phyloP scores from a whole-genome alignment of 192 early-diverging fungal genomes.

The Dissophora globulifera region DNA sequence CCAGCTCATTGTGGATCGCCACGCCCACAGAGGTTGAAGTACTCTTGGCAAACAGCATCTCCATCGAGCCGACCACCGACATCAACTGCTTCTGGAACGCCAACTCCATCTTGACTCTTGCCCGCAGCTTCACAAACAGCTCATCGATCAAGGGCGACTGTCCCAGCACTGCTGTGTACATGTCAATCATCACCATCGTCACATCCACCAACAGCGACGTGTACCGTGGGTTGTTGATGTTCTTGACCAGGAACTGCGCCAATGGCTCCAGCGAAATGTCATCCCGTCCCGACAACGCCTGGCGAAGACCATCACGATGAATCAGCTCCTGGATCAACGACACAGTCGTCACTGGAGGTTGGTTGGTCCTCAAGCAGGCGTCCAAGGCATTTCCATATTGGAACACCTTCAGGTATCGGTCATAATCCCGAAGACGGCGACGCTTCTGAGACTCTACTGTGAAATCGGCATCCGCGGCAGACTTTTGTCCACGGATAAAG shows the following conservation, averaged over 20 bases:
- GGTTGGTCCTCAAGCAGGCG: constrained; percentile 76
- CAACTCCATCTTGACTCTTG: constrained; percentile 84
- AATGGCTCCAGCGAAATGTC: constrained; percentile 89
- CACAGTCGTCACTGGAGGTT: constrained; percentile 69
- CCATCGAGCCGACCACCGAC: constrained; percentile 86
- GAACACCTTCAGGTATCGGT: constrained; percentile 85
- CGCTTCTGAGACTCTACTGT: constrained; percentile 75
- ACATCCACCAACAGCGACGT: constrained; percentile 83
- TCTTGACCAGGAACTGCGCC: constrained; percentile 80
- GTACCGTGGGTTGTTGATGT: constrained; percentile 86
- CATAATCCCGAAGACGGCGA: constrained; percentile 78
- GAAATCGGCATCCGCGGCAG: constrained; percentile 70
- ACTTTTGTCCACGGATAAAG: constrained; percentile 72
- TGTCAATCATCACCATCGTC: constrained; percentile 79
- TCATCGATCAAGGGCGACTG: constrained; percentile 87
- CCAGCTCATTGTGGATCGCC: constrained; percentile 41
- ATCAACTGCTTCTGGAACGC: constrained; percentile 79
- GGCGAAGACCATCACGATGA: constrained; percentile 81
- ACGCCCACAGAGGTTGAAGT: constrained; percentile 41
- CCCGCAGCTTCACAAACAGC: constrained; percentile 70
- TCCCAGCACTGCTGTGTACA: constrained; percentile 83
- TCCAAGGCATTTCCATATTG: constrained; percentile 92
- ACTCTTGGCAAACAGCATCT: constrained; percentile 78
- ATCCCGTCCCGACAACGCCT: constrained; percentile 87
- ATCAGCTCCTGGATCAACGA: constrained; percentile 91